Percentiles rank a stretch among this genome's conserved stretches.
Evolutionary conservation across 768 basidiomycete species (phyloP).

Genomic region (Erythrobasidium yunnanense): DNA sequence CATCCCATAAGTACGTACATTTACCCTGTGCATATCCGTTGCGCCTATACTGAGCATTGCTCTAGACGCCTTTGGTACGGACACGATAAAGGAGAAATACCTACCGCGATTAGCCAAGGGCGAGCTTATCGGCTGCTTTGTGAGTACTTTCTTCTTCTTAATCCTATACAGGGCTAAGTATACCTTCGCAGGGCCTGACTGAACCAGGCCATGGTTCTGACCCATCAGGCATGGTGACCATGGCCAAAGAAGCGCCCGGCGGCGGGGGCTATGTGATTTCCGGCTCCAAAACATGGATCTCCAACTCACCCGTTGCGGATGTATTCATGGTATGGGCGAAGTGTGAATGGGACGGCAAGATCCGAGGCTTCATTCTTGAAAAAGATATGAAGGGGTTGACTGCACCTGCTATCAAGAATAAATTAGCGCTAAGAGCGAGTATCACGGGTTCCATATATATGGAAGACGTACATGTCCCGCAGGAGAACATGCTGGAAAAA

Average conservation of each 20-base stretch:
- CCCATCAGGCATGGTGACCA: constrained; percentile 94
- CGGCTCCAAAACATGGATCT: constrained; percentile 96
- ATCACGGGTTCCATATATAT: constrained; percentile 56
- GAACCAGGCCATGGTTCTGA: constrained; percentile 94
- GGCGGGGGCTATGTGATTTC: constrained; percentile 70
- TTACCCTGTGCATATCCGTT: background rate
- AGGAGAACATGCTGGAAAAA: constrained; percentile 65
- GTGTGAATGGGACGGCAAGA: constrained; percentile 83
- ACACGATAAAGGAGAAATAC: constrained; percentile 81
- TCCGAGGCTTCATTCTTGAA: constrained; percentile 81
- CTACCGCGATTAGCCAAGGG: constrained; percentile 73
- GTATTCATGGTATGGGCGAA: constrained; percentile 87
- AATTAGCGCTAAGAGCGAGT: constrained; percentile 71
- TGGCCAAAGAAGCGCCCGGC: constrained; percentile 62
- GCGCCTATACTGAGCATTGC: constrained; percentile 34
- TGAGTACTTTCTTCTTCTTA: constrained; percentile 44
- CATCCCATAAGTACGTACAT: constrained; percentile 50
- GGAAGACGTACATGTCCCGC: constrained; percentile 70
- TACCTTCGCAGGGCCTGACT: constrained; percentile 60
- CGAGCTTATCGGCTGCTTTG: constrained; percentile 83
- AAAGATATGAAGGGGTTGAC: constrained; percentile 75
- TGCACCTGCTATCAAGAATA: constrained; percentile 82
- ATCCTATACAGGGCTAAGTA: too few relatives aligned
- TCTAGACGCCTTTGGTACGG: constrained; percentile 74
- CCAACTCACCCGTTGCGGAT: constrained; percentile 54